Conservation (phyloP, 257 asterid species). For the Petunia axillaris region DNA sequence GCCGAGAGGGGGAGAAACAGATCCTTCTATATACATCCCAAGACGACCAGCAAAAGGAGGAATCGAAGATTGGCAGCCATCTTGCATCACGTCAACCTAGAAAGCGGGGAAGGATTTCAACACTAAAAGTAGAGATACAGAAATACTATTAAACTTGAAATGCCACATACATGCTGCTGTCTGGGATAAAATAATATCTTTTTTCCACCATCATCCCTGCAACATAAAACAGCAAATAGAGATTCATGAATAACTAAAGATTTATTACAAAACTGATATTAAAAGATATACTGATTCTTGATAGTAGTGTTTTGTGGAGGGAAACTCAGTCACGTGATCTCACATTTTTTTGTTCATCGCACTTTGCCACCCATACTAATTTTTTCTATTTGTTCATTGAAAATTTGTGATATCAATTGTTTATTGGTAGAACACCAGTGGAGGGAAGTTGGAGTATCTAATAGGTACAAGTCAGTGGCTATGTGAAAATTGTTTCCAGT, state of each 20-base stretch:
- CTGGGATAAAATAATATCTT: conserved; percentile 79
- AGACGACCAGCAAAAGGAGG: conserved; percentile 75
- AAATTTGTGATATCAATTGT: too few species aligned
- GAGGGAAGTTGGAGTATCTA: too few species aligned
- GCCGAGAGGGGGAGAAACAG: conserved; percentile 88
- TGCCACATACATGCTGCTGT: conserved; percentile 66
- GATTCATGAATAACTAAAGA: conserved; percentile 20
- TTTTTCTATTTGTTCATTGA: too few species aligned
- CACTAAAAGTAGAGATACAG: conserved; percentile 22
- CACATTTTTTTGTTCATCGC: too few species aligned
- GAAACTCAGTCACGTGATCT: too few species aligned
- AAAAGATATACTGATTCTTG: not conserved
- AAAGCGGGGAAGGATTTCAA: conserved; percentile 34
- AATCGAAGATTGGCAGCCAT: conserved; percentile 82
- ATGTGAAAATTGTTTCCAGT: too few species aligned
- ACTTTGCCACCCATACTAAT: too few species aligned
- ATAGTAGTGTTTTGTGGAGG: not conserved
- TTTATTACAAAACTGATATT: not conserved
- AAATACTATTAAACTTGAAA: conserved; percentile 26
- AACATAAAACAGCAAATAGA: conserved; percentile 36
- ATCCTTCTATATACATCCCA: conserved; percentile 91
- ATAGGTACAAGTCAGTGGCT: too few species aligned
- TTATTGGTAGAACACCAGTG: too few species aligned
- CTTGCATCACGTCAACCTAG: conserved; percentile 70
- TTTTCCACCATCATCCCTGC: conserved; percentile 67